Evolutionary conservation across 2,329 filamentous ascomycete genomes (phyloP), one percentile per base, ranked within the genome.

Genomic region (Byssoonygena ceratinophila): DNA sequence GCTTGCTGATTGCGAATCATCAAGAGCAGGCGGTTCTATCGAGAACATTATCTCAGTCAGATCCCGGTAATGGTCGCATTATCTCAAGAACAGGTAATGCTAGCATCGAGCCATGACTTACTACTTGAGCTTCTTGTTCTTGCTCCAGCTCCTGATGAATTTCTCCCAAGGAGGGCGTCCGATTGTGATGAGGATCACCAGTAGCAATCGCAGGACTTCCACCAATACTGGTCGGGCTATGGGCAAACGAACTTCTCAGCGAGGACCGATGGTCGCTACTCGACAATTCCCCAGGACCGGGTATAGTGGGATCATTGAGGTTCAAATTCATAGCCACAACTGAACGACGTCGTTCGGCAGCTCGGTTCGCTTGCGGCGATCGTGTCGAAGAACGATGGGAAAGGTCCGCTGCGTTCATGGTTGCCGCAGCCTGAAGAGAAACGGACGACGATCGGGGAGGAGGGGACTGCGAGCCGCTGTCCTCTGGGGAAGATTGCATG

Each of bases 401-500:
- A 59, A 85, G 81, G 25, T 88, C 78, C 48, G 86, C 81, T 25
- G 85, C 84, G 65, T 91, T 91, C 68, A 90, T 78, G 40, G 84
- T 82, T 6, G 85, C 85, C 11, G 86, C 81, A 48, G 85, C 85
- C 64, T 85, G 85, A 8, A 92, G 76, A 12, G 85, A 88, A 56
- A 79, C 76, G 37, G 84, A 81, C 31, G 83, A 78, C 46, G 80
- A 81, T 59, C 83, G 76, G 34, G 81, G 78, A 41, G 82, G 81
- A 45, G 79, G 75, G 29, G 79, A 78, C 23, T 80, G 77, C 22
- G 79, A 79, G 18, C 63, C 63, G 4, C 55, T 77, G 73, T 59
- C 69, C 48, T 53, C 58, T 53, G 58, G 25, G 31, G 59, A 55
- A 55, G 62, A 20, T n/a, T 51, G 48, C 48, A 59, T 58, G 55